A percentile compares a stretch with the other conserved stretches of the same genome.
Conservation (phyloP, 306 rosid species). For the Luffa aegyptiaca region DNA sequence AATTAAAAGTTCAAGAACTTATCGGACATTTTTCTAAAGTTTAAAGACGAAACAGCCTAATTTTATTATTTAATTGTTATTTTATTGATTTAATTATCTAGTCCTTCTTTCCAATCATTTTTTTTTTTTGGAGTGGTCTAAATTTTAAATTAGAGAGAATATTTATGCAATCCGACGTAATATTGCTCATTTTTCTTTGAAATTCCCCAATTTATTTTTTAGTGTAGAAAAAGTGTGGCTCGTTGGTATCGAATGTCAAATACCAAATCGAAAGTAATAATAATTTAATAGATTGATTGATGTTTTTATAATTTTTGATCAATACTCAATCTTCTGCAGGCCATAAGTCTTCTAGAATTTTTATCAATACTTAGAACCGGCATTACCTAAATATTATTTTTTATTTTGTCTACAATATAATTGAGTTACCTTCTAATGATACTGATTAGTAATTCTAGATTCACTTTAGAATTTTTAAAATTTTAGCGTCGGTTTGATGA, state of each 20-base stretch:
- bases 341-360: constrained; percentile 9
- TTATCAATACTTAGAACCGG: neutral
- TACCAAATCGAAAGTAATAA: neutral
- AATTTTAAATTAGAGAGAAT: neutral
- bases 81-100: neutral
- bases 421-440: too few relatives aligned
- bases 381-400: too few relatives aligned
- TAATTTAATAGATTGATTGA: constrained; percentile 26
- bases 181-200: neutral
- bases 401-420: too few relatives aligned
- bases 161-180: neutral
- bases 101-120: neutral
- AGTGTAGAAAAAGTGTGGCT: neutral
- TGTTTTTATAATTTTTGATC: constrained; percentile 13
- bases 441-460: neutral
- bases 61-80: neutral
- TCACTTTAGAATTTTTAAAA: neutral
- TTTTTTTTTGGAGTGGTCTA: neutral
- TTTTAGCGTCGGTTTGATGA: neutral
- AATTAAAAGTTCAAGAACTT: too few relatives aligned
- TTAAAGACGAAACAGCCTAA: too few relatives aligned
- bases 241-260: neutral
- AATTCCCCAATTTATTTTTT: neutral
- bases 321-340: constrained; percentile 26
- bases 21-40: too few relatives aligned